Percentiles rank a stretch among this genome's conserved stretches.
These are phyloP conservation scores for Scalesia atractyloides DNA, from an alignment of 129 eudicot genomes.

Conservation along the genomic window DNA sequence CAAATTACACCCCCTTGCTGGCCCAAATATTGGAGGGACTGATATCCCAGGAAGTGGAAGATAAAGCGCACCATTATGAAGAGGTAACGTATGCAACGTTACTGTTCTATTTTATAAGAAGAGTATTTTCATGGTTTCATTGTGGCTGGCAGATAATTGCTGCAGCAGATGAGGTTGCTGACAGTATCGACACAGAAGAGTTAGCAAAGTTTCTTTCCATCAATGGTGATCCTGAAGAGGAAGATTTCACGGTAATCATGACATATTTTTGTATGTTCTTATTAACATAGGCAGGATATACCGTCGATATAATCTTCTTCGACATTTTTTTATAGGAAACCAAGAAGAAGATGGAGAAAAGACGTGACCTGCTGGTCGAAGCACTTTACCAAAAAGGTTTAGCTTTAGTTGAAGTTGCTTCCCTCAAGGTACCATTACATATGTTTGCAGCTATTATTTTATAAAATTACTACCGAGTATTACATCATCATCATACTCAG, in stretches of 20 bases:
- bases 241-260: constrained; percentile 68
- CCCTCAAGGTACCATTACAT: constrained; percentile 52
- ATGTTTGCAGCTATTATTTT: constrained; percentile 9
- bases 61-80: constrained; percentile 66
- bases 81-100: constrained; percentile 50
- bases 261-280: neutral
- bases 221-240: constrained; percentile 87
- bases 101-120: neutral
- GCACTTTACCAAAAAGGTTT: constrained; percentile 95
- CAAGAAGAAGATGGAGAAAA: constrained; percentile 88
- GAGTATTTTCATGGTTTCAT: neutral
- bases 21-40: constrained; percentile 82
- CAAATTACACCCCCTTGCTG: constrained; percentile 86
- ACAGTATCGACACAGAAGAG: constrained; percentile 81
- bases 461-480: neutral
- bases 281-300: too few species aligned
- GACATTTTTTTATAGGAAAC: constrained; percentile 37
- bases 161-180: constrained; percentile 81
- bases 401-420: constrained; percentile 74
- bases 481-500: too few species aligned
- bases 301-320: neutral
- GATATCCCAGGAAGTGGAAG: constrained; percentile 61
- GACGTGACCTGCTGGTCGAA: constrained; percentile 83
- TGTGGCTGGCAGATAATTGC: constrained; percentile 48
- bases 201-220: constrained; percentile 70